Evolutionary conservation across 202 grass and related monocot species (phyloP).

Genomic region (Elaeis oleifera): DNA sequence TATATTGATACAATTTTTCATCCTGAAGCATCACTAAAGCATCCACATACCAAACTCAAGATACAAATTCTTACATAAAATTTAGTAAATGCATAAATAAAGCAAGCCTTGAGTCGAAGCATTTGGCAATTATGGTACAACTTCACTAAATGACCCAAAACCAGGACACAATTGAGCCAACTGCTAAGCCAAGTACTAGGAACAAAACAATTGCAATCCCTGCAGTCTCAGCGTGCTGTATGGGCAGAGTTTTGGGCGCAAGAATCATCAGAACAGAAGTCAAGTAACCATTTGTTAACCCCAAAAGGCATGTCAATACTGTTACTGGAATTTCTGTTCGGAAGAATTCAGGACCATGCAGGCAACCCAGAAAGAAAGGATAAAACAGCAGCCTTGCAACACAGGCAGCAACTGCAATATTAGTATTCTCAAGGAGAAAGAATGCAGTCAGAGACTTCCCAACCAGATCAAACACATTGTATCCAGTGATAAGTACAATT

Average conservation of each 20-base stretch:
- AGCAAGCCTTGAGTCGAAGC: no score
- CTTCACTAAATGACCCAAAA: conserved; percentile 70
- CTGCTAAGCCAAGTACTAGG: conserved; percentile 52
- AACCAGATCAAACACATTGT: conserved; percentile 81
- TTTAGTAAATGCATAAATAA: no score
- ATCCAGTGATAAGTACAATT: conserved; percentile 70
- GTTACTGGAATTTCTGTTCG: conserved; percentile 67
- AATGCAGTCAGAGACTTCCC: conserved; percentile 65
- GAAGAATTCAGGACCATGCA: conserved; percentile 80
- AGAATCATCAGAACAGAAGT: conserved; percentile 82
- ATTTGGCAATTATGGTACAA: neutral
- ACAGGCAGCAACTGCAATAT: conserved; percentile 41
- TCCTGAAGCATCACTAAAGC: no score
- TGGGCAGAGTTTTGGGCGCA: conserved; percentile 73
- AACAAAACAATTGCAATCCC: conserved; percentile 79
- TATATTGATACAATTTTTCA: no score
- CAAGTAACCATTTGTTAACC: conserved; percentile 79
- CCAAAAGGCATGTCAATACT: conserved; percentile 64
- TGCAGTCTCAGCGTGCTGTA: conserved; percentile 74
- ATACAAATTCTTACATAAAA: no score
- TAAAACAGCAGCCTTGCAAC: conserved; percentile 67
- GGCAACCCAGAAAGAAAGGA: conserved; percentile 72
- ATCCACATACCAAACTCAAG: no score
- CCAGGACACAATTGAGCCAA: conserved; percentile 70
- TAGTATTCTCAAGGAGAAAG: conserved; percentile 56